Conservation (phyloP, 2,329 filamentous ascomycete species). For the Trichoderma sp. region DNA sequence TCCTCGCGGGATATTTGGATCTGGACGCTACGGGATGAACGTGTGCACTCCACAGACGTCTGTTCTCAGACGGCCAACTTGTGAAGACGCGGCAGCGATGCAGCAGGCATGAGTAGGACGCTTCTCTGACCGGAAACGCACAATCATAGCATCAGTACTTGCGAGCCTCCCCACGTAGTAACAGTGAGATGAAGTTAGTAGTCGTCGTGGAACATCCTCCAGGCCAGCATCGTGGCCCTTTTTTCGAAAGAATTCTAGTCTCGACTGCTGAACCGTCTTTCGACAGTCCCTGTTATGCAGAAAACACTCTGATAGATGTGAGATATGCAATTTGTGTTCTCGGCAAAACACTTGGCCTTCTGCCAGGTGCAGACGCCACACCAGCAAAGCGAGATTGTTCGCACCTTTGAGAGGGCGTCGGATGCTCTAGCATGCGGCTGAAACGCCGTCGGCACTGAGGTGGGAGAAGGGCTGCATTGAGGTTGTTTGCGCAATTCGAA, state of each 20-base stretch:
- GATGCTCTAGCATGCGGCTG: constrained; percentile 21
- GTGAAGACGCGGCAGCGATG: not conserved
- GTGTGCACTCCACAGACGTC: not conserved
- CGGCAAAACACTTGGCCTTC: not conserved
- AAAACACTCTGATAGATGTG: not conserved
- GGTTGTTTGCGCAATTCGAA: not conserved
- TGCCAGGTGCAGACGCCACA: not conserved
- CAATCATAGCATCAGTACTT: not conserved
- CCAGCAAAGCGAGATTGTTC: not conserved
- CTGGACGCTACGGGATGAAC: not conserved
- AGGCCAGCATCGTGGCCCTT: not conserved
- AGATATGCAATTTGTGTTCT: not conserved
- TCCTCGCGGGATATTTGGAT: constrained; percentile 13
- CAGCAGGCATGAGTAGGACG: not conserved
- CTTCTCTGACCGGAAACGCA: not conserved
- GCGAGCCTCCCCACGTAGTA: not conserved
- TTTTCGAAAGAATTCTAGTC: not conserved
- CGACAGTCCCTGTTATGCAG: not conserved
- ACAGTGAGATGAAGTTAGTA: not conserved
- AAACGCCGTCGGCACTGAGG: constrained; percentile 13
- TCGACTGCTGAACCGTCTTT: not conserved
- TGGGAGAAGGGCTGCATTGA: not conserved
- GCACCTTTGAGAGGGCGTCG: not conserved
- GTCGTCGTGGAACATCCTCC: not conserved
- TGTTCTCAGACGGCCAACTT: constrained; percentile 4